phyloP scores from a whole-genome alignment of 495 filamentous ascomycete species.

The Filosporella fistucella region DNA sequence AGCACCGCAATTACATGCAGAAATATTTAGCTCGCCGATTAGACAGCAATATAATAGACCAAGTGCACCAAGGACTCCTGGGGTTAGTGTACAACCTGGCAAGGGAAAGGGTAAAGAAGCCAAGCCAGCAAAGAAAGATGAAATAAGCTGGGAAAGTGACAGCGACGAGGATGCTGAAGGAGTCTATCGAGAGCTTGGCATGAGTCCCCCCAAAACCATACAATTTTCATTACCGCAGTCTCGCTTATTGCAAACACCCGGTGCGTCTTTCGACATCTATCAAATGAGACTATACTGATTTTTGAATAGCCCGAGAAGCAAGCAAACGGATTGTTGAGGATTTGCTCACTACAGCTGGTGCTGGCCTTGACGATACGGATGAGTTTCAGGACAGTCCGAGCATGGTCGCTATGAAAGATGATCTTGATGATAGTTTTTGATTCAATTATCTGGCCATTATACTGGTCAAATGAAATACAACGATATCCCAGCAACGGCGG shows the following conservation, averaged over 20 bases:
- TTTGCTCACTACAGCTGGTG: slow-evolving; percentile 80
- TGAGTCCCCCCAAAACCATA: slow-evolving; percentile 95
- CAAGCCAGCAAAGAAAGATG: slow-evolving; percentile 31
- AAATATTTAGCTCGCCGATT: slow-evolving; percentile 78
- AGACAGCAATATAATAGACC: slow-evolving; percentile 23
- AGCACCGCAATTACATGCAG: slow-evolving; percentile 74
- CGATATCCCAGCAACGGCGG: neutral
- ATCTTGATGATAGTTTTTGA: slow-evolving; percentile 69
- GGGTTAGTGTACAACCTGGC: slow-evolving; percentile 70
- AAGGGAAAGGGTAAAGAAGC: slow-evolving; percentile 41
- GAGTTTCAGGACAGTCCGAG: slow-evolving; percentile 63
- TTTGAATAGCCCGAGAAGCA: slow-evolving; percentile 71
- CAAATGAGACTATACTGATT: slow-evolving; percentile 5
- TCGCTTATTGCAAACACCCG: slow-evolving; percentile 85
- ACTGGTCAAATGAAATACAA: too few relatives aligned
- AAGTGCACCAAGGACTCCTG: slow-evolving; percentile 56
- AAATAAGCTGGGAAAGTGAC: slow-evolving; percentile 59
- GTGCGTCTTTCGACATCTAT: slow-evolving; percentile 40
- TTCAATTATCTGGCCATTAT: slow-evolving; percentile 1
- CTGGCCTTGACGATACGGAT: slow-evolving; percentile 44
- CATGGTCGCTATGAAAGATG: slow-evolving; percentile 61
- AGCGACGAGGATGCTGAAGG: slow-evolving; percentile 55
- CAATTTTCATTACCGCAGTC: slow-evolving; percentile 90
- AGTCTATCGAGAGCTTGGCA: slow-evolving; percentile 52
- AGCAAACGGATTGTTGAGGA: slow-evolving; percentile 90